phyloP scores from a whole-genome alignment of 225 moss, liverwort and hornwort genomes.

The Polytrichum formosum region DNA sequence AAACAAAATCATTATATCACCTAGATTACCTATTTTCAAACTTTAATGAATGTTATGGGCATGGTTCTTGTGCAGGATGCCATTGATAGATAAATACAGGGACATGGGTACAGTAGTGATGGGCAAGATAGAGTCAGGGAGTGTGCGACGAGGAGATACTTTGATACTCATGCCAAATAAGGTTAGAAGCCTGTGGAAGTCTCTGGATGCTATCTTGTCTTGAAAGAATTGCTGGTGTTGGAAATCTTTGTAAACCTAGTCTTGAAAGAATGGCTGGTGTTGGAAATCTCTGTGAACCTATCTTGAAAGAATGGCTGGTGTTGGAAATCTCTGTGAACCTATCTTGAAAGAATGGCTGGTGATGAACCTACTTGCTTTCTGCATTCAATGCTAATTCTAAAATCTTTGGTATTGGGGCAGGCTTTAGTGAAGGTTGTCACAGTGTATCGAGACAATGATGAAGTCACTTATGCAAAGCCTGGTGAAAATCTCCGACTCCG shows the following conservation, averaged over 20 bases:
- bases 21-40: too few species aligned
- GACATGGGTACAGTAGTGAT: conserved; percentile 99
- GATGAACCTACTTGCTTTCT: not conserved
- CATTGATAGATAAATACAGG: conserved; percentile 90
- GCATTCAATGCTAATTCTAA: not conserved
- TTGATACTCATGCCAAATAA: conserved; percentile 85
- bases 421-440: conserved; percentile 88
- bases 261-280: not conserved
- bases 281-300: not conserved
- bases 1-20: too few species aligned
- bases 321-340: not conserved
- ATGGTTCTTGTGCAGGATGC: conserved; percentile 28
- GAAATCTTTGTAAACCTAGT: not conserved
- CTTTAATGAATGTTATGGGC: too few species aligned
- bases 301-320: not conserved
- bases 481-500: conserved; percentile 92
- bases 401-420: conserved; percentile 32
- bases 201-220: not conserved
- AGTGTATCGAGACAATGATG: conserved; percentile 90
- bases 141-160: conserved; percentile 88
- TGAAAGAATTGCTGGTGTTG: not conserved
- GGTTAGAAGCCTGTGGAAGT: conserved; percentile 16
- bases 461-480: conserved; percentile 84
- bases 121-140: conserved; percentile 99
- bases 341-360: not conserved